Base-by-base conservation (phyloP, 2,329 filamentous ascomycete genomes). In the Trichoderma aggressivum region DNA sequence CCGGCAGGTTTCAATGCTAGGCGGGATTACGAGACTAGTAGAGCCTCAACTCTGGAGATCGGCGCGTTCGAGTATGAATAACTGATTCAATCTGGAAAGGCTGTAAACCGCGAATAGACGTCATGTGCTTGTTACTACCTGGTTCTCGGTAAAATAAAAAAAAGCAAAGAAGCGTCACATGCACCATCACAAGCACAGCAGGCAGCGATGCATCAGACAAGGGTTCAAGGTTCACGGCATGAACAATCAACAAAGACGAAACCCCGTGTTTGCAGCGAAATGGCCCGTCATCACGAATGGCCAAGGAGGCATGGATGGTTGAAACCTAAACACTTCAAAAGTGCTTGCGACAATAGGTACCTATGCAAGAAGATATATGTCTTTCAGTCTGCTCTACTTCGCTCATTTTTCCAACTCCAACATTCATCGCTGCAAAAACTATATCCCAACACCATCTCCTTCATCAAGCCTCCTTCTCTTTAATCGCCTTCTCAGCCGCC, bases 201-300 rank as follows among this genome's bases (percentile, higher is more conserved):
- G 56, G 56, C 56, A 59, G 30, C 56, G 56, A 34, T 59, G 56
- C 30, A 21, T 34, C 10, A 34, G 12, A 32, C 47, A 24, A 24
- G 47, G n/a, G 8, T 58, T 32, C 26, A 10, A 30, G 1, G 10
- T 34, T 59, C 30, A 14, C 3, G 28, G 21, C 47, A 24, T 24
- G 21, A 24, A 53, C 24, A n/a, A 34, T 21, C 56, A 34, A 14
- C 30, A 21, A 5, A 21, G 18, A 58, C 26, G 26, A 28, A 58
- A 2, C 11, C 18, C 10, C 12, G 16, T 32, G 16, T 21, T 18
- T 21, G n/a, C n/a, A 34, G 28, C 28, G 7, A 12, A 12, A 24
- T 18, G 5, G 11, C 12, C 10, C 12, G 21, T 7, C 0, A 5
- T 4, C 8, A 7, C 3, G 10, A 8, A 34, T 1, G 0, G 2